Evolutionary conservation across 2,329 filamentous ascomycete genomes (phyloP).

Genomic region (Blastomyces gilchristii): DNA sequence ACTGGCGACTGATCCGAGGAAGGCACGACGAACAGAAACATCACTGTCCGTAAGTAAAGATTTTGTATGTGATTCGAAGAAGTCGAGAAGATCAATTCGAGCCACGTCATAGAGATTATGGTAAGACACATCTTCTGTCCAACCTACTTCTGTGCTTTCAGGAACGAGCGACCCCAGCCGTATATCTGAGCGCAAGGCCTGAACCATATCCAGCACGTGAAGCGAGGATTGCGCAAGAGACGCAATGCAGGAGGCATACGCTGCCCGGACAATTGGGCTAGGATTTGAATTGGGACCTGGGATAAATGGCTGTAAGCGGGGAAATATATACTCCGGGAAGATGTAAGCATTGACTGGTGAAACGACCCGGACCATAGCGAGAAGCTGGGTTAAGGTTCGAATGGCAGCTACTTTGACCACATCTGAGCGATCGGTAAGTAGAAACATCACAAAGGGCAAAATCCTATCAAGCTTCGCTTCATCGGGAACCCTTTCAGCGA

Average conservation of each 20-base stretch:
- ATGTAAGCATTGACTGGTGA: constrained; percentile 61
- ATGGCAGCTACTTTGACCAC: constrained; percentile 78
- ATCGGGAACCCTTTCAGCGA: constrained; percentile 82
- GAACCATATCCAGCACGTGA: constrained; percentile 80
- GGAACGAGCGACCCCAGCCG: constrained; percentile 67
- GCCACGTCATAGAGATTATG: constrained; percentile 80
- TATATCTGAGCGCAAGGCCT: constrained; percentile 73
- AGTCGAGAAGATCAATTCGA: constrained; percentile 67
- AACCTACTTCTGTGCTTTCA: constrained; percentile 61
- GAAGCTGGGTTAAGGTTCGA: constrained; percentile 74
- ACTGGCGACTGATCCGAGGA: constrained; percentile 81
- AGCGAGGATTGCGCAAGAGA: constrained; percentile 77
- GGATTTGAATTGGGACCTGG: constrained; percentile 44
- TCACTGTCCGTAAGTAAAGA: constrained; percentile 78
- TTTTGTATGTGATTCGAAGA: constrained; percentile 84
- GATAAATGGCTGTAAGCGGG: constrained; percentile 48
- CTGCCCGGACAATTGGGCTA: constrained; percentile 66
- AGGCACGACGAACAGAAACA: constrained; percentile 76
- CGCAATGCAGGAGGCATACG: constrained; percentile 86
- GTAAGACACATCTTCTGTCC: constrained; percentile 57
- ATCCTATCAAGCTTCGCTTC: constrained; percentile 93
- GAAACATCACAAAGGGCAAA: constrained; percentile 73
- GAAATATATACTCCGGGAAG: constrained; percentile 58
- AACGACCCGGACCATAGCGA: constrained; percentile 78
- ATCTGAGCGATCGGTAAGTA: constrained; percentile 73